Evolutionary conservation across 257 asterid species (phyloP).

Genomic region (Plantago major): DNA sequence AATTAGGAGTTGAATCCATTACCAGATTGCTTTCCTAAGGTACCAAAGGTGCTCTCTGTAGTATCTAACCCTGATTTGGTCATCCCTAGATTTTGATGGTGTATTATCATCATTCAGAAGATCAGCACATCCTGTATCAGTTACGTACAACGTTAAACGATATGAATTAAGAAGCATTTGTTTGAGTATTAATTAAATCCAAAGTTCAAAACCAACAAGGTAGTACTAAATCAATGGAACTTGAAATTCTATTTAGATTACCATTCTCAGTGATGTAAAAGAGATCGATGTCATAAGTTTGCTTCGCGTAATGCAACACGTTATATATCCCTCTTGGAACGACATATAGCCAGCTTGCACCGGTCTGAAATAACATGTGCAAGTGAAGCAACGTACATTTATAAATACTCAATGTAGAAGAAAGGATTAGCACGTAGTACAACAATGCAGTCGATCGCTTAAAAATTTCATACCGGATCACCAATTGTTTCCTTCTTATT

Average conservation of each 20-base stretch:
- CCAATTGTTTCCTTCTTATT: background rate
- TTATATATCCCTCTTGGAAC: slow-evolving; percentile 27
- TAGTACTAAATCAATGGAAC: background rate
- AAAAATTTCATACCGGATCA: slow-evolving; percentile 7
- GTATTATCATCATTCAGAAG: background rate
- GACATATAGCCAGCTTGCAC: slow-evolving; percentile 17
- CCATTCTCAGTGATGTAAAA: slow-evolving; percentile 41
- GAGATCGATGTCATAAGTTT: slow-evolving; percentile 21
- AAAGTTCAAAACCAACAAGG: background rate
- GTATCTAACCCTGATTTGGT: slow-evolving; percentile 2
- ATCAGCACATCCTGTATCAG: background rate
- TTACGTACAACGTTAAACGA: background rate
- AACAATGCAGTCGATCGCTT: no score
- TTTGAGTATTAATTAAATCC: no score
- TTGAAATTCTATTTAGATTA: background rate
- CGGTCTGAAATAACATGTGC: slow-evolving; percentile 8
- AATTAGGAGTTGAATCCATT: background rate
- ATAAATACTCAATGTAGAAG: background rate
- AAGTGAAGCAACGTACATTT: background rate
- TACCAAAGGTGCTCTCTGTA: slow-evolving; percentile 10
- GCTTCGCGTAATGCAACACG: slow-evolving; percentile 24
- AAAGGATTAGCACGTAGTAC: no score
- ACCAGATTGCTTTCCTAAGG: slow-evolving; percentile 16
- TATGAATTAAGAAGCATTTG: background rate
- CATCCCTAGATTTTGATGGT: slow-evolving; percentile 1